Evolutionary conservation across 805 yeast species (phyloP).

Genomic region (Saccharomyces mikatae): DNA sequence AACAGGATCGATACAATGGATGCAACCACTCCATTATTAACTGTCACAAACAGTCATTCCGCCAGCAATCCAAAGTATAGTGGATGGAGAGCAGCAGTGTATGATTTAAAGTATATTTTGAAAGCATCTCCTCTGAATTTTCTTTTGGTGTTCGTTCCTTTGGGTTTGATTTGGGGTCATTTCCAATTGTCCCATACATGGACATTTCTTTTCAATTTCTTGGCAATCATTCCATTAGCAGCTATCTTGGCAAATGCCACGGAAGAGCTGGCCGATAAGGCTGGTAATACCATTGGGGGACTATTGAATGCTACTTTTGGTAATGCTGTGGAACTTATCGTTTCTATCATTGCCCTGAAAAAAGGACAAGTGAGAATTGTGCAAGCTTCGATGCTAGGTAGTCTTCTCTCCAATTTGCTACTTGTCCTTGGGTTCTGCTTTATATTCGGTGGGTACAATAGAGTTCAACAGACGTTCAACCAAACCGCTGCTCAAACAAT

Average conservation of each 20-base stretch:
- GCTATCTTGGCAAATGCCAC: constrained; percentile 86
- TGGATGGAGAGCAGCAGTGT: constrained; percentile 13
- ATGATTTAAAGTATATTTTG: constrained; percentile 27
- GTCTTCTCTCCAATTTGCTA: constrained; percentile 78
- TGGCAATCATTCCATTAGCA: constrained; percentile 89
- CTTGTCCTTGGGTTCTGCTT: constrained; percentile 95
- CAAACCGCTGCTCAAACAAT: constrained; percentile 97
- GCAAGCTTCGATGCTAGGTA: constrained; percentile 95
- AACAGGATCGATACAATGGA: constrained; percentile 8
- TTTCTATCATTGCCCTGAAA: constrained; percentile 78
- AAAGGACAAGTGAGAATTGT: constrained; percentile 88
- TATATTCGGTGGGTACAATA: constrained; percentile 81
- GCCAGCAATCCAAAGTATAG: neutral
- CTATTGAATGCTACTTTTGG: constrained; percentile 94
- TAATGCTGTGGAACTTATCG: constrained; percentile 94
- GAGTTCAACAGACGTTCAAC: constrained; percentile 81
- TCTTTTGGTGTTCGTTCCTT: constrained; percentile 75
- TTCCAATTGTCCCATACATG: constrained; percentile 45
- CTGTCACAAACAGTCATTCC: constrained; percentile 2
- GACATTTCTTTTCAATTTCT: constrained; percentile 67
- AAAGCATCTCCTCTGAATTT: constrained; percentile 67
- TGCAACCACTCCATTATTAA: constrained; percentile 15
- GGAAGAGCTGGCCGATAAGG: constrained; percentile 79
- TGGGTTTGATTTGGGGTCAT: constrained; percentile 71
- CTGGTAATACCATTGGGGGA: constrained; percentile 91